Base-by-base conservation (phyloP, 805 yeast genomes). In the Wickerhamomyces rabaulensis region DNA sequence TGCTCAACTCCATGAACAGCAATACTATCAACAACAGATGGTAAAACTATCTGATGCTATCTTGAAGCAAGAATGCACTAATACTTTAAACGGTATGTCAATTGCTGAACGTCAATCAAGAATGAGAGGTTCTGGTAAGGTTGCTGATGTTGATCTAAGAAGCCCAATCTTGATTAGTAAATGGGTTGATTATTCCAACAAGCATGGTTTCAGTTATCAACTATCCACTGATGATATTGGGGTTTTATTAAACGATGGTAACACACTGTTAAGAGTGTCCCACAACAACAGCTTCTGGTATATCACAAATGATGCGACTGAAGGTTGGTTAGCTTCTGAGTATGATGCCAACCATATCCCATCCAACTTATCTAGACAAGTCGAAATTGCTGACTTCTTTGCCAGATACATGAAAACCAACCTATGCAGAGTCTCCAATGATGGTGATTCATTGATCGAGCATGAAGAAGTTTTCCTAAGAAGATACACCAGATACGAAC, bases 141-240 rank as follows among this genome's bases (percentile, higher is more conserved):
- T 48, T 4, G 21, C 50, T 1, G 42, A 35, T 2, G 47, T 41
- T 6, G 52, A 46, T 9, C 36, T 55, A 43, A 65, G 63, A 46
- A 76, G 78, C 52, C 95, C 91, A 12, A 77, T 80, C 17, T 78
- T 87, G 50, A 81, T 92, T 39, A 86, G 95, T 50, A 91, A 92
- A 63, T 94, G 99, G 99, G 98, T 95, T 25, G 99, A 94, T 64
- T 94, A 92, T 64, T 86, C 97, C 23, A 90, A 91, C 68, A 89
- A 86, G 64, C 95, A 92, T 66, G 99, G 99, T 1, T 84, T 94
- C 61, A 87, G 97, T 5, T 94, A 92, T 64, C 96, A 94, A 62
- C 70, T 94, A 47, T 87, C 92, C 19, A 86, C 90, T 40, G 94
- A 92, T 49, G 87, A 86, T 53, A 87, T 89, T 54, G 98, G 97